Evolutionary conservation across 768 basidiomycete species (phyloP).

Genomic region (Hygrophoropsis aurantiaca): DNA sequence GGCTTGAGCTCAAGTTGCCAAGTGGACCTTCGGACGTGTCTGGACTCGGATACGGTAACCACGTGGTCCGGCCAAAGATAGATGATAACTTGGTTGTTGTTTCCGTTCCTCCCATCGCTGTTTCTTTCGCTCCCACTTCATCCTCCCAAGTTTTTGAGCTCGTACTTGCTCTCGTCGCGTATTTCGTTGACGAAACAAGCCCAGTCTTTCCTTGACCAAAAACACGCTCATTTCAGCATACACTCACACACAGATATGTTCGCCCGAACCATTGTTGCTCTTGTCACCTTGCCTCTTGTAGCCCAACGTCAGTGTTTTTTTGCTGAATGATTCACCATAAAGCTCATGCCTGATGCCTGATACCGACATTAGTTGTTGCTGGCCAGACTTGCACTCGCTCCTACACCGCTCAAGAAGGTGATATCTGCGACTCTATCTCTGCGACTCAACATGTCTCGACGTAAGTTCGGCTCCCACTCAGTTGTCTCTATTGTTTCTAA

Average conservation of each 20-base stretch:
- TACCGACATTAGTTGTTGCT: conserved; percentile 15
- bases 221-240: conserved; percentile 17
- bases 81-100: background rate
- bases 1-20: too few species aligned
- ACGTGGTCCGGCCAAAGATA: too few species aligned
- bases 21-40: too few species aligned
- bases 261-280: conserved; percentile 32
- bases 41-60: too few species aligned
- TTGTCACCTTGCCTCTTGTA: conserved; percentile 48
- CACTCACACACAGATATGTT: conserved; percentile 34
- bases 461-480: conserved; percentile 36
- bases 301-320: conserved; percentile 37
- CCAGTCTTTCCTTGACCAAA: conserved; percentile 5
- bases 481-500: background rate
- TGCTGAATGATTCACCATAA: conserved; percentile 4
- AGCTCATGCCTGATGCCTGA: background rate
- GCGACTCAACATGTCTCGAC: conserved; percentile 61
- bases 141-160: background rate
- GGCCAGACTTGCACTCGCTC: conserved; percentile 50
- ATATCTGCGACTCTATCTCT: conserved; percentile 74
- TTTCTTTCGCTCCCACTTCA: background rate
- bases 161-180: background rate
- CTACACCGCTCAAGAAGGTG: conserved; percentile 61
- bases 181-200: conserved; percentile 8
- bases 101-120: background rate